phyloP scores from a whole-genome alignment of 768 basidiomycete genomes.

The Lentinula raphanica region DNA sequence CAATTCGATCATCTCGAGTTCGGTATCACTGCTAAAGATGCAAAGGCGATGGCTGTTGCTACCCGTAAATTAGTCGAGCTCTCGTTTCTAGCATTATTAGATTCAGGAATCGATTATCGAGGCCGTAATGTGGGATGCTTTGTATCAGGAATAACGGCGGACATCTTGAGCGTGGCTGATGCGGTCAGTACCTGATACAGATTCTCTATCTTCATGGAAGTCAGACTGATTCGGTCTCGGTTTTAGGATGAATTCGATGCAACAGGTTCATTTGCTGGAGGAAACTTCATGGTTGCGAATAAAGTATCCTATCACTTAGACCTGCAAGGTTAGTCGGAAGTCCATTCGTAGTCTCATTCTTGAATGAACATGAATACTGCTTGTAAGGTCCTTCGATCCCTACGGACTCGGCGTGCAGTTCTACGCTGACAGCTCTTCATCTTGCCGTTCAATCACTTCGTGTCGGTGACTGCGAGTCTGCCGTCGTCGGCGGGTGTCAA shows the following conservation, averaged over 20 bases:
- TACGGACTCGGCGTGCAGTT: conserved; percentile 42
- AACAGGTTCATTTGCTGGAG: conserved; percentile 27
- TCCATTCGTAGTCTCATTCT: neutral
- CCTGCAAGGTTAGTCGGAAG: conserved; percentile 20
- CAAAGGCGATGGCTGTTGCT: conserved; percentile 20
- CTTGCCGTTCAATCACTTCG: conserved; percentile 40
- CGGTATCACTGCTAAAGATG: conserved; percentile 25
- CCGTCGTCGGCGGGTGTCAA: conserved; percentile 41
- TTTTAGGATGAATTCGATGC: conserved; percentile 31
- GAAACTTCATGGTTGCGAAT: conserved; percentile 34
- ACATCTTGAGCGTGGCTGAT: conserved; percentile 21
- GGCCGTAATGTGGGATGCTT: conserved; percentile 32
- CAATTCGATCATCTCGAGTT: conserved; percentile 27
- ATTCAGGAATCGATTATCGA: conserved; percentile 37
- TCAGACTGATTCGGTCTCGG: neutral
- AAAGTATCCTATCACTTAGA: conserved; percentile 36
- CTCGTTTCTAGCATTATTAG: conserved; percentile 29
- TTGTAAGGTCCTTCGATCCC: conserved; percentile 38
- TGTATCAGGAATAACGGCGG: conserved; percentile 25
- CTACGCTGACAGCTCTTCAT: conserved; percentile 40
- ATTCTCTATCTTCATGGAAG: no score
- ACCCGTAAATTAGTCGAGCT: conserved; percentile 26
- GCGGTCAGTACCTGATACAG: conserved; percentile 15
- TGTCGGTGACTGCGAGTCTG: conserved; percentile 40
- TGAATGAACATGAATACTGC: neutral